Evolutionary conservation across 768 basidiomycete genomes (phyloP).

Genomic region (Lactifluus rugatus): DNA sequence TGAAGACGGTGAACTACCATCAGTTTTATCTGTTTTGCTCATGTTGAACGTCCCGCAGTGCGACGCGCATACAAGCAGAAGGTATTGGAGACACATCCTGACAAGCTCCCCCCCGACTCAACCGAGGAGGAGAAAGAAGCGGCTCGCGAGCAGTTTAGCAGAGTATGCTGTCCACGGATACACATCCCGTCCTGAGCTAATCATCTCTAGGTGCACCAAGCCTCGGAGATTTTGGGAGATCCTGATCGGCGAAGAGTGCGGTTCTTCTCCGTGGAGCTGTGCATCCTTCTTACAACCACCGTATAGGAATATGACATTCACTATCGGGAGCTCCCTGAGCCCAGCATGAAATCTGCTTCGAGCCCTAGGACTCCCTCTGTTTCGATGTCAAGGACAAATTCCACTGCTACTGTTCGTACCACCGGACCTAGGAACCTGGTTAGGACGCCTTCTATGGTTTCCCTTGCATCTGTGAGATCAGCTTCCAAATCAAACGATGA

Average conservation of each 20-base stretch:
- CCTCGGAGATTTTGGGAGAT: slow-evolving; percentile 52
- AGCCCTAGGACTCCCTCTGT: slow-evolving; percentile 9
- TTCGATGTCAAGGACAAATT: slow-evolving; percentile 9
- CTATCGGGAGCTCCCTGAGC: slow-evolving; percentile 7
- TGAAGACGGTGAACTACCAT: slow-evolving; percentile 9
- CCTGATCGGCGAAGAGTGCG: slow-evolving; percentile 44
- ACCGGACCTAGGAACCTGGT: not conserved
- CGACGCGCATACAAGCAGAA: slow-evolving; percentile 58
- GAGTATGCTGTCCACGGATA: slow-evolving; percentile 32
- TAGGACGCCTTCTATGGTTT: slow-evolving; percentile 9
- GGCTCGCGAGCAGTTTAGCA: slow-evolving; percentile 51
- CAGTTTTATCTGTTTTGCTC: not conserved
- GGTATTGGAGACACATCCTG: slow-evolving; percentile 64
- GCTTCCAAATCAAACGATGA: not conserved
- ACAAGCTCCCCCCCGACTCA: slow-evolving; percentile 51
- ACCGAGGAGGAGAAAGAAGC: slow-evolving; percentile 41
- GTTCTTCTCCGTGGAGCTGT: not conserved
- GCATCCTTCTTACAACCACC: not conserved
- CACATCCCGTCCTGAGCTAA: slow-evolving; percentile 19
- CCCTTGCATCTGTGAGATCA: not conserved
- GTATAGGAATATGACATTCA: slow-evolving; percentile 19
- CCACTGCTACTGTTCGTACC: slow-evolving; percentile 7
- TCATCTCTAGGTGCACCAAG: slow-evolving; percentile 44
- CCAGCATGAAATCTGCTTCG: slow-evolving; percentile 6
- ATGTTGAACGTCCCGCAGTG: slow-evolving; percentile 31